phyloP scores from a whole-genome alignment of 2,329 filamentous ascomycete genomes.

The Zasmidium cellare region DNA sequence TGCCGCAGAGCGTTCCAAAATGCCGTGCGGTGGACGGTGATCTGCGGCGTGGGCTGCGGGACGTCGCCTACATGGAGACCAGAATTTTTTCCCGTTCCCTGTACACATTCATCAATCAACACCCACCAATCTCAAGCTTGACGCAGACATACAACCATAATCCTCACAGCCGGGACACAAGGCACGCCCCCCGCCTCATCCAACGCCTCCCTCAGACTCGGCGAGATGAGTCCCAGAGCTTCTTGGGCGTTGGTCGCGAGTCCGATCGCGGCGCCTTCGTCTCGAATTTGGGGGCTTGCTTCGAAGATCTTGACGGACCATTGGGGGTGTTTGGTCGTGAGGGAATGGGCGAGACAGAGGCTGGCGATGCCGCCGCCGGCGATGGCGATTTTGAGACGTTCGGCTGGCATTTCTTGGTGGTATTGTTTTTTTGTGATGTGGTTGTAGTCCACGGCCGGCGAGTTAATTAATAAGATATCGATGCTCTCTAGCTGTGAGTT shows the following conservation, averaged over 20 bases:
- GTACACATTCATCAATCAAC: background rate
- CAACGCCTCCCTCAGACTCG: constrained; percentile 9
- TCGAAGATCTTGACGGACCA: constrained; percentile 13
- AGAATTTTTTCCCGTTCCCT: constrained; percentile 1
- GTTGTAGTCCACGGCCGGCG: too few species aligned
- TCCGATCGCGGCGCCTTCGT: constrained; percentile 9
- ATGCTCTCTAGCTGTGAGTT: too few species aligned
- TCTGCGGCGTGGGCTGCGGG: background rate
- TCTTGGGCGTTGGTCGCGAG: constrained; percentile 12
- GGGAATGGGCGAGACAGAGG: constrained; percentile 9
- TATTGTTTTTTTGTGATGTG: too few species aligned
- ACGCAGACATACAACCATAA: constrained; percentile 8
- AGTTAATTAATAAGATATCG: too few species aligned
- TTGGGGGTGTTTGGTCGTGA: constrained; percentile 4
- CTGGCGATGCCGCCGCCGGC: constrained; percentile 12
- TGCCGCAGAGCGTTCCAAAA: background rate
- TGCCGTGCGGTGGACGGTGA: background rate
- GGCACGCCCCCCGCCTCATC: constrained; percentile 9
- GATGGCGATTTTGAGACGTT: constrained; percentile 25
- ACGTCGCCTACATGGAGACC: constrained; percentile 3
- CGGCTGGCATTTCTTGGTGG: constrained; percentile 2
- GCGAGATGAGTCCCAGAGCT: constrained; percentile 9
- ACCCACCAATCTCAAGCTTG: background rate
- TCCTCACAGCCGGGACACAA: constrained; percentile 7
- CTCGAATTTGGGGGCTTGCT: constrained; percentile 1